Conservation (phyloP, 2,329 filamentous ascomycete genomes). For the Metarhizium anisopliae region DNA sequence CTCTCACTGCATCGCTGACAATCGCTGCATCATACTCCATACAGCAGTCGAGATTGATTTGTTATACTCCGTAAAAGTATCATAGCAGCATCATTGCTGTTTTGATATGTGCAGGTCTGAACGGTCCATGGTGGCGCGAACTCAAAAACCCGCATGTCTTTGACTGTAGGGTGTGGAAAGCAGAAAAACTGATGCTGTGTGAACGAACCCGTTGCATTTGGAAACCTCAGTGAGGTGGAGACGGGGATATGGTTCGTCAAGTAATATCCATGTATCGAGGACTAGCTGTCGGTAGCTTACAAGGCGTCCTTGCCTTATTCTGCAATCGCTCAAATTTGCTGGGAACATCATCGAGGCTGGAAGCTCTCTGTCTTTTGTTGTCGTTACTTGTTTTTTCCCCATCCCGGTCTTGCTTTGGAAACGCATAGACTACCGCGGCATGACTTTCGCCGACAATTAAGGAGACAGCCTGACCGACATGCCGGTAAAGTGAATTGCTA, state of each 20-base stretch:
- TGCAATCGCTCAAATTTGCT: not conserved
- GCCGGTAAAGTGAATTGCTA: not conserved
- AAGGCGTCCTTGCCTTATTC: not conserved
- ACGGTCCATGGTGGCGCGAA: slow-evolving; percentile 3
- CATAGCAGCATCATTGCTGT: not conserved
- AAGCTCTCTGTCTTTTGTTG: not conserved
- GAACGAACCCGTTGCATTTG: not conserved
- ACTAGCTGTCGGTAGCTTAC: not conserved
- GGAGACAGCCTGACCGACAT: not conserved
- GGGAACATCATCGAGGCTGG: not conserved
- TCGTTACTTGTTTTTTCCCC: not conserved
- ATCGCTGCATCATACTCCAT: no score
- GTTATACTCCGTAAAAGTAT: no score
- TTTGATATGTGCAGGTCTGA: not conserved
- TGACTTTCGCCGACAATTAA: not conserved
- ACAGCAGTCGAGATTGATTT: no score
- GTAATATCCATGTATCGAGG: not conserved
- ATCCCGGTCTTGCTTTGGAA: not conserved
- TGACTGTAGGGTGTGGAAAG: not conserved
- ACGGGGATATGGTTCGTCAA: not conserved
- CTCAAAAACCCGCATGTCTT: not conserved
- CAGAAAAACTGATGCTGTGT: not conserved
- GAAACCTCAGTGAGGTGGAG: not conserved
- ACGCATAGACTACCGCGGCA: not conserved
- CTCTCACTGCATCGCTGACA: no score